Evolutionary conservation across 1,284 basidiomycete species (phyloP).

Genomic region (Lentinula novae-zelandiae): DNA sequence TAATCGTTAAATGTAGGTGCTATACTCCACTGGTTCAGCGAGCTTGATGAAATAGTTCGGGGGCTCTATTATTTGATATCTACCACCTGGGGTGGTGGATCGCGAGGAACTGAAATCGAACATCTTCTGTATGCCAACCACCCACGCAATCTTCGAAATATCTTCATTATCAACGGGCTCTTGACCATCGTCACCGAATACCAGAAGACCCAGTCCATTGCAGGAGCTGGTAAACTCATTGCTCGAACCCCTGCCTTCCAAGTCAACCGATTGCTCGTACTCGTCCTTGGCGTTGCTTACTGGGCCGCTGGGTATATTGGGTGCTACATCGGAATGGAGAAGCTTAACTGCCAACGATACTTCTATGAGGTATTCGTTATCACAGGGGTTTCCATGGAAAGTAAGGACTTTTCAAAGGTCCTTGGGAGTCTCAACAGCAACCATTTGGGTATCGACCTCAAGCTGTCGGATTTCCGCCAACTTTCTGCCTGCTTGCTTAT

Average conservation of each 20-base stretch:
- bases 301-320: slow-evolving; percentile 3
- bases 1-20: no score
- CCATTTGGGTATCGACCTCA: neutral
- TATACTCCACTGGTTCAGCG: no score
- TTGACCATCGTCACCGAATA: slow-evolving; percentile 16
- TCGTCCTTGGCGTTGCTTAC: neutral
- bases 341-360: neutral
- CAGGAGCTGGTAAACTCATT: no score
- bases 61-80: no score
- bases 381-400: neutral
- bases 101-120: no score
- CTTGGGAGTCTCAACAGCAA: neutral
- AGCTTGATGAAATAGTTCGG: no score
- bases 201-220: slow-evolving; percentile 5
- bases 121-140: no score
- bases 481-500: slow-evolving; percentile 7
- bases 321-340: neutral
- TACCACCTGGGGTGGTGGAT: no score
- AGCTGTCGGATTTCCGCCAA: slow-evolving; percentile 1
- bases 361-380: slow-evolving; percentile 11
- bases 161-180: slow-evolving; percentile 3
- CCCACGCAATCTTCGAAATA: no score
- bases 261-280: neutral
- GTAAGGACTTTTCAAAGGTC: neutral
- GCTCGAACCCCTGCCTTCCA: no score